Evolutionary conservation across 2,329 filamentous ascomycete genomes (phyloP), one percentile per base, ranked within the genome.

Genomic region (Biscogniauxia mediterranea): DNA sequence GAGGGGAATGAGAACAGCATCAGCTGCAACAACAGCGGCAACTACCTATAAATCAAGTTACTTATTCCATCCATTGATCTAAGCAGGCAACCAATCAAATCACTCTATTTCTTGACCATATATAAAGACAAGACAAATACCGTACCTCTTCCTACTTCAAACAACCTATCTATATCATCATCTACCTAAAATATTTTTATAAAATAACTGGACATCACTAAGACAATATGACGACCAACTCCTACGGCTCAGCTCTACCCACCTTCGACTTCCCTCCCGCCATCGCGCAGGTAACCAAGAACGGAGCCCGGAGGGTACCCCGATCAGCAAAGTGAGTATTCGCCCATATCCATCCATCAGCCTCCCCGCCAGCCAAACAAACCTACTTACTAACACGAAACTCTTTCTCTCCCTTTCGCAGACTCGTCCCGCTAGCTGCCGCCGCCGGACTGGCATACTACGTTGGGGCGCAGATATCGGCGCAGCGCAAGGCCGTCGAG

Each of bases 181-280:
- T 23, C 23, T 23, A 23, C 23, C 2, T 23, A 23, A 23, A 23
- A 2, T 23, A 23, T 23, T 23, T 23, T 23, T 23, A 32, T 32
- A 8, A 32, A 46, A 46, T 11, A 46, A 46, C 38, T 11, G 54
- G 50, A 23, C 23, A 60, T 13, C 63, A 59, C 23, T 60, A 57
- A 13, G 63, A 58, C 28, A 32, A 32, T 2, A 62, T 67, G 66
- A 46, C 60, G 57, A 57, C 64, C 42, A 55, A 66, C 61, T 65
- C 66, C 59, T 60, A 50, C 54, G 58, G 58, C 49, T 60, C 58
- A 8, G 46, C 54, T 15, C 54, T 60, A 20, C 58, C 58, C 26
- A 20, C 26, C 21, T 60, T 57, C 23, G 58, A 60, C 38, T 60
- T 60, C 50, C 58, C 49, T 15, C 58, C 38, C 46, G 26, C 28